These are phyloP conservation scores for Podospora anserina DNA, from an alignment of 495 filamentous ascomycete species.

Conservation along the genomic window DNA sequence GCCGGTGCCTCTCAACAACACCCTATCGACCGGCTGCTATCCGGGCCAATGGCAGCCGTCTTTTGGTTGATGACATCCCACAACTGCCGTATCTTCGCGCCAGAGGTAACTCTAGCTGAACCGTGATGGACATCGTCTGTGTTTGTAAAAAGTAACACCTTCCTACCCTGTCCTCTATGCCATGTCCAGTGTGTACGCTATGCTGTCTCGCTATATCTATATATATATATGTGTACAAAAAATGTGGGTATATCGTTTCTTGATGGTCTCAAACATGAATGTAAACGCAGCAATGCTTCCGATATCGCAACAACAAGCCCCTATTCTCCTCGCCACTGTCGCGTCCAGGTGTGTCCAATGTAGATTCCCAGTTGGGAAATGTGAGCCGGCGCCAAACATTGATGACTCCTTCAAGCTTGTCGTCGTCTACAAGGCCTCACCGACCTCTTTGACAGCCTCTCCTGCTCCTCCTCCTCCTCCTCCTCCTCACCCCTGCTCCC, in stretches of 20 bases:
- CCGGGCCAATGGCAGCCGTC: neutral
- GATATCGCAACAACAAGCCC: neutral
- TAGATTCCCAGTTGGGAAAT: neutral
- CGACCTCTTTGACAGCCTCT: neutral
- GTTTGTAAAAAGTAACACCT: neutral
- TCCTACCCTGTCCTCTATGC: neutral
- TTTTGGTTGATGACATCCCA: neutral
- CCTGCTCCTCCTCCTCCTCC: neutral
- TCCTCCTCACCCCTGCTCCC: neutral
- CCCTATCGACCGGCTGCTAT: neutral
- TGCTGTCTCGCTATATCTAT: constrained; percentile 4
- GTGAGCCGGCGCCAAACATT: neutral
- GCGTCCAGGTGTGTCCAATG: neutral
- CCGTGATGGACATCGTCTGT: neutral
- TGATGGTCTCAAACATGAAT: neutral
- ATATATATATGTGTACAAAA: neutral
- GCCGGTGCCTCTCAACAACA: neutral
- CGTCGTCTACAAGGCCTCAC: neutral
- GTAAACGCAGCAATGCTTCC: neutral
- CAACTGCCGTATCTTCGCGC: neutral
- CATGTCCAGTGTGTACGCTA: constrained; percentile 25
- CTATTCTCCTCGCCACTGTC: neutral
- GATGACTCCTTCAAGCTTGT: neutral
- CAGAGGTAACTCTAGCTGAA: neutral
- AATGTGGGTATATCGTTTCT: neutral